Evolutionary conservation across 1,139 yeast species (phyloP).

Genomic region (Magnusiomyces tetraspermus): DNA sequence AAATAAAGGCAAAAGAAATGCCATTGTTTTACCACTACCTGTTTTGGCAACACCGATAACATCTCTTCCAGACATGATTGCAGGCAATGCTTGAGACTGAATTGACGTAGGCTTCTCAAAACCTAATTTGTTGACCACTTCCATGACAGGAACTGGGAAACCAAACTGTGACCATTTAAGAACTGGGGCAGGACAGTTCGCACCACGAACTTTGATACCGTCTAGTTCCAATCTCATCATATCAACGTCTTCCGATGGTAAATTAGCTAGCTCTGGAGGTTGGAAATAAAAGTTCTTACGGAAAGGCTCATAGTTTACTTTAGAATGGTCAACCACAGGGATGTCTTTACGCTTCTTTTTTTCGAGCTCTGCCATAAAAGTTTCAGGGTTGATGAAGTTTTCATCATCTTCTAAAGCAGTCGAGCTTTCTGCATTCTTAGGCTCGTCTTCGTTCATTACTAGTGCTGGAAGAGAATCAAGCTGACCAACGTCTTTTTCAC

Average conservation of each 20-base stretch:
- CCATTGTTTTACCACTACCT: constrained; percentile 91
- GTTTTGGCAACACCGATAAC: constrained; percentile 92
- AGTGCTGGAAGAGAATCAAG: constrained; percentile 15
- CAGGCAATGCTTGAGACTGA: constrained; percentile 87
- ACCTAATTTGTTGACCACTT: constrained; percentile 42
- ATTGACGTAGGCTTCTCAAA: constrained; percentile 72
- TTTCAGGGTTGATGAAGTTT: constrained; percentile 22
- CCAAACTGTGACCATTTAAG: constrained; percentile 77
- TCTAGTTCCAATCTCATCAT: constrained; percentile 48
- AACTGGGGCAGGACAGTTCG: constrained; percentile 56
- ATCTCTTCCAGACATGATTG: constrained; percentile 82
- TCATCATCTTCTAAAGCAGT: constrained; percentile 30
- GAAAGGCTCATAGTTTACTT: constrained; percentile 45
- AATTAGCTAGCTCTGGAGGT: constrained; percentile 42
- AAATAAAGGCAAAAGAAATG: constrained; percentile 75
- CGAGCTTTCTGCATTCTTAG: constrained; percentile 18
- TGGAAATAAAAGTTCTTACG: constrained; percentile 57
- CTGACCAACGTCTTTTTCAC: neutral
- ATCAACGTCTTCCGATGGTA: constrained; percentile 46
- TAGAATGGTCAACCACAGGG: constrained; percentile 39
- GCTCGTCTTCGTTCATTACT: constrained; percentile 21
- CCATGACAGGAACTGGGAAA: constrained; percentile 49
- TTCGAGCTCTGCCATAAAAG: constrained; percentile 28
- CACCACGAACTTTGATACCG: constrained; percentile 56
- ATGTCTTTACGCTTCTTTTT: constrained; percentile 38